A percentile compares a stretch with the other conserved stretches of the same genome.
Conservation (phyloP, 1,139 yeast species). For the Sugiyamaella castrensis region DNA sequence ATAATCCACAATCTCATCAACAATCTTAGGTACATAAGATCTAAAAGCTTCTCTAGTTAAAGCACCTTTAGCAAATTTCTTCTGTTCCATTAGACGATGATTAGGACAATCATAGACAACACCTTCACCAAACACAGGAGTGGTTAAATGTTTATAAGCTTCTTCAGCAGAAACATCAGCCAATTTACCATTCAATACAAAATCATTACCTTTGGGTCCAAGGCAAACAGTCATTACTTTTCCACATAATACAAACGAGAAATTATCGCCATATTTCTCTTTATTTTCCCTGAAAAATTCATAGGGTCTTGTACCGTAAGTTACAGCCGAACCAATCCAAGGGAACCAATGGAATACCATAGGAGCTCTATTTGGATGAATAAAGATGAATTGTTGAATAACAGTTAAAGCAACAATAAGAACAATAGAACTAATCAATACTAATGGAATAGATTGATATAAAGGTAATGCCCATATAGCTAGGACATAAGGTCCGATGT, state of each 20-base stretch:
- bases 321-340: slow-evolving; percentile 89
- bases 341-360: slow-evolving; percentile 91
- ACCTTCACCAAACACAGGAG: slow-evolving; percentile 97
- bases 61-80: slow-evolving; percentile 91
- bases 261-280: slow-evolving; percentile 83
- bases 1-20: slow-evolving; percentile 69
- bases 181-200: slow-evolving; percentile 85
- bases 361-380: slow-evolving; percentile 59
- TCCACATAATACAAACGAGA: slow-evolving; percentile 84
- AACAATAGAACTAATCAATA: slow-evolving; percentile 31
- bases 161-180: slow-evolving; percentile 94
- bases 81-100: slow-evolving; percentile 92
- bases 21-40: slow-evolving; percentile 82
- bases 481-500: slow-evolving; percentile 7
- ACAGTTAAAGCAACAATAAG: slow-evolving; percentile 53
- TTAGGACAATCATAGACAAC: slow-evolving; percentile 97
- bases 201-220: slow-evolving; percentile 98
- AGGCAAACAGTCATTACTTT: slow-evolving; percentile 91
- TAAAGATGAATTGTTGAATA: slow-evolving; percentile 66
- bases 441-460: slow-evolving; percentile 30
- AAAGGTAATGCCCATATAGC: slow-evolving; percentile 25
- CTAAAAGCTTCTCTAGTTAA: slow-evolving; percentile 82
- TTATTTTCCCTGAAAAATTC: slow-evolving; percentile 79
- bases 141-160: slow-evolving; percentile 90
- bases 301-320: slow-evolving; percentile 91